Base-by-base conservation (phyloP, 139 green algal genomes). In the Microglena sp. region DNA sequence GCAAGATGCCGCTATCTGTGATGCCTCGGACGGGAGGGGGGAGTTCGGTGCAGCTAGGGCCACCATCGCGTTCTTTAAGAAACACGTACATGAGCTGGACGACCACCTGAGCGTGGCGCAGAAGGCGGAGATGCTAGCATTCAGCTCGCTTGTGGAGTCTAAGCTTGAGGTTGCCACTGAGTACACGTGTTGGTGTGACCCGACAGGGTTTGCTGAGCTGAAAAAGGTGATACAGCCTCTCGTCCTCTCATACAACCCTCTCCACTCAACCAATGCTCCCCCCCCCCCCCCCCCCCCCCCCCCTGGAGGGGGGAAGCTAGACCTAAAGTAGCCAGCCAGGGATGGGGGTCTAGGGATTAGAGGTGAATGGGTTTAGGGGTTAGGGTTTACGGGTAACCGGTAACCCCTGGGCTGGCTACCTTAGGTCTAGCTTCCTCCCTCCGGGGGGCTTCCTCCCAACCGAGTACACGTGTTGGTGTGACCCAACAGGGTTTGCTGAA, bases 181-280 rank as follows among this genome's bases (percentile, higher is more conserved):
- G 8, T 70, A 75, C 43, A 83, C 67, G 44, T 72, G 50, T 2
- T 90, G 84, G 84, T 66, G 68, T 1, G 83, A 89, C 59, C 15
- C 36, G n/a, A 31, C 60, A 0, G 79, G 78, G 55, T 89, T 77
- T 44, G 63, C 2, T 2, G 71, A 74, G 57, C 40, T 78, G 24
- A 73, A 69, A 6, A 79, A 83, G 81, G 81, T 85, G 68, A n/a
- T n/a, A n/a, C n/a, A n/a, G n/a, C n/a, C n/a, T n/a, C n/a, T n/a
- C n/a, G n/a, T n/a, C n/a, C n/a, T n/a, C n/a, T n/a, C n/a, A n/a
- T n/a, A n/a, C n/a, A n/a, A n/a, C n/a, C n/a, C n/a, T n/a, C n/a
- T n/a, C n/a, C n/a, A n/a, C n/a, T n/a, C n/a, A n/a, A n/a, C n/a
- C n/a, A n/a, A n/a, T n/a, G n/a, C n/a, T n/a, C n/a, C n/a, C n/a